These are phyloP conservation scores for Dorcoceras hygrometricum DNA, from an alignment of 257 asterid species.

Conservation along the genomic window DNA sequence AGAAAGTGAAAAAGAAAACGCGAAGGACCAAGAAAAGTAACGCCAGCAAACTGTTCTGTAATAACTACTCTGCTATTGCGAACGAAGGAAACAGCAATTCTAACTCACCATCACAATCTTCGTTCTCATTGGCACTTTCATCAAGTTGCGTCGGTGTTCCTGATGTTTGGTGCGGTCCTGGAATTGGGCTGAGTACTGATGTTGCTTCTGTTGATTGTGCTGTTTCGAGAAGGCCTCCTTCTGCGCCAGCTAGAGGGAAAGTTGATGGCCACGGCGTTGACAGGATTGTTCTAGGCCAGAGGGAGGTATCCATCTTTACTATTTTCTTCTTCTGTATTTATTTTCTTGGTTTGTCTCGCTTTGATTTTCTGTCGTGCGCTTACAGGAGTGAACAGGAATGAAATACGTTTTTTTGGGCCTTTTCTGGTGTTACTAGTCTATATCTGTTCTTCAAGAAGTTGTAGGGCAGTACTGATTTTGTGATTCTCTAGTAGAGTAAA, in stretches of 20 bases:
- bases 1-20: slow-evolving; percentile 57
- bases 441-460: no score
- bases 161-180: slow-evolving; percentile 91
- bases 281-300: slow-evolving; percentile 31
- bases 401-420: no score
- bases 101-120: slow-evolving; percentile 28
- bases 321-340: neutral
- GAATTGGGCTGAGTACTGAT: slow-evolving; percentile 55
- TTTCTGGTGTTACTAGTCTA: no score
- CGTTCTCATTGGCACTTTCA: slow-evolving; percentile 40
- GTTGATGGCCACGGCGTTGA: slow-evolving; percentile 36
- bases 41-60: slow-evolving; percentile 18
- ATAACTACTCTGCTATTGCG: slow-evolving; percentile 15
- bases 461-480: no score
- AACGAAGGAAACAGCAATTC: neutral
- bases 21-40: slow-evolving; percentile 34
- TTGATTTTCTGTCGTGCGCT: no score
- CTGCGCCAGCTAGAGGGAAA: slow-evolving; percentile 38
- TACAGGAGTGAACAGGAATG: no score
- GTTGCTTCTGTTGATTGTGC: slow-evolving; percentile 76
- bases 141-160: slow-evolving; percentile 51
- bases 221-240: slow-evolving; percentile 56
- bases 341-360: neutral
- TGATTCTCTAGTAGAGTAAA: no score
- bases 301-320: slow-evolving; percentile 51